Percentiles rank a stretch among this genome's conserved stretches.
Conservation (phyloP, 768 basidiomycete genomes). For the Podaxis sp. region DNA sequence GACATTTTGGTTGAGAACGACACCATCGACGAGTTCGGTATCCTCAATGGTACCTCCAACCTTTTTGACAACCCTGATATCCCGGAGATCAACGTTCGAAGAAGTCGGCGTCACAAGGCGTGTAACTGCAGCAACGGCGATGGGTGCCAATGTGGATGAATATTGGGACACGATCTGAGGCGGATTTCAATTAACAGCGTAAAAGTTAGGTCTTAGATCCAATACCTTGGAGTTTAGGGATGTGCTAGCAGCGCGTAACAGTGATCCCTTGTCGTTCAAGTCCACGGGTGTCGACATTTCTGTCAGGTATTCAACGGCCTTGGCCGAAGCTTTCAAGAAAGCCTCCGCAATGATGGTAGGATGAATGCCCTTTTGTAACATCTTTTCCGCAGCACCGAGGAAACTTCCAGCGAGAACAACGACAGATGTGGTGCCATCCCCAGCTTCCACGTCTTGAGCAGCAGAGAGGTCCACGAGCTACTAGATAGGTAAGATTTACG, state of each 20-base stretch:
- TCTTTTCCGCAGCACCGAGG: slow-evolving; percentile 92
- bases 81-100: slow-evolving; percentile 93
- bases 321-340: slow-evolving; percentile 87
- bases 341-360: slow-evolving; percentile 96
- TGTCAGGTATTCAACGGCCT: slow-evolving; percentile 90
- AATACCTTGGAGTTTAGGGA: slow-evolving; percentile 92
- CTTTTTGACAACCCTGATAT: slow-evolving; percentile 96
- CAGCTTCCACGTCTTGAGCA: slow-evolving; percentile 97
- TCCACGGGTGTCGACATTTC: slow-evolving; percentile 93
- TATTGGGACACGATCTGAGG: slow-evolving; percentile 96
- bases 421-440: slow-evolving; percentile 97
- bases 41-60: slow-evolving; percentile 99
- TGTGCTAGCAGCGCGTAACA: slow-evolving; percentile 91
- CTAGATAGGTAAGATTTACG: slow-evolving; percentile 13
- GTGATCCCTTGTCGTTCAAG: slow-evolving; percentile 76
- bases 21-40: slow-evolving; percentile 93
- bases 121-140: slow-evolving; percentile 94
- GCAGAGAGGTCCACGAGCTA: slow-evolving; percentile 97
- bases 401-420: slow-evolving; percentile 95
- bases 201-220: background rate
- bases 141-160: slow-evolving; percentile 96
- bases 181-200: background rate
- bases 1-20: slow-evolving; percentile 96
- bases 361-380: slow-evolving; percentile 95
- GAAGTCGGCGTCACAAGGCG: slow-evolving; percentile 86